Evolutionary conservation across 2,329 filamentous ascomycete genomes (phyloP).

Genomic region (Stemphylium vesicarium): DNA sequence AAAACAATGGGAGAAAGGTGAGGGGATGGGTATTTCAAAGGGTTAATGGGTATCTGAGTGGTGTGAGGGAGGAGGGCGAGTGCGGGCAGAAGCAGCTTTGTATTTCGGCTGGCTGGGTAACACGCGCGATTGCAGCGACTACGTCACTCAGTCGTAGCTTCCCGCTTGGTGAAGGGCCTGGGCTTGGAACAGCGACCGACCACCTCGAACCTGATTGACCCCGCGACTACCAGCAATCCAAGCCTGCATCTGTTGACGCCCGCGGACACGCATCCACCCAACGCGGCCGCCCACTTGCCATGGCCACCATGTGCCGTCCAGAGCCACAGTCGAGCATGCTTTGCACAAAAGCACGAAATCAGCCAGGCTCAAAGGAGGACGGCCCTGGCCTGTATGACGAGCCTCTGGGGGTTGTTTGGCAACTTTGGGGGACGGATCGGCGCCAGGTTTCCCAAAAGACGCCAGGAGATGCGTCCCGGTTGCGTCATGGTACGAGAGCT

Average conservation of each 20-base stretch:
- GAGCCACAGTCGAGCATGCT: conserved; percentile 1
- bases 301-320: neutral
- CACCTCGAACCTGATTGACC: conserved; percentile 8
- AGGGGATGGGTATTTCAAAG: conserved; percentile 10
- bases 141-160: conserved; percentile 20
- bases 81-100: conserved; percentile 25
- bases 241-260: conserved; percentile 1
- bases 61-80: conserved; percentile 10
- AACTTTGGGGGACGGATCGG: conserved; percentile 6
- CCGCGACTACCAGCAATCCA: conserved; percentile 6
- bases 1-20: conserved; percentile 25
- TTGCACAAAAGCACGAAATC: neutral
- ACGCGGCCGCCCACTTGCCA: conserved; percentile 3
- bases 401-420: conserved; percentile 5
- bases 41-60: conserved; percentile 14
- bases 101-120: conserved; percentile 23
- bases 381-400: conserved; percentile 14
- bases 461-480: conserved; percentile 13
- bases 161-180: conserved; percentile 9
- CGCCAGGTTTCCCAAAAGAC: conserved; percentile 13
- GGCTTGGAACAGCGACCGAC: conserved; percentile 9
- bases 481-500: conserved; percentile 18
- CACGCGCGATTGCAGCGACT: conserved; percentile 21
- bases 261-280: neutral
- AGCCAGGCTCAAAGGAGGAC: conserved; percentile 2